Base-by-base conservation (phyloP, 345 rosid genomes). In the Mercurialis annua region DNA sequence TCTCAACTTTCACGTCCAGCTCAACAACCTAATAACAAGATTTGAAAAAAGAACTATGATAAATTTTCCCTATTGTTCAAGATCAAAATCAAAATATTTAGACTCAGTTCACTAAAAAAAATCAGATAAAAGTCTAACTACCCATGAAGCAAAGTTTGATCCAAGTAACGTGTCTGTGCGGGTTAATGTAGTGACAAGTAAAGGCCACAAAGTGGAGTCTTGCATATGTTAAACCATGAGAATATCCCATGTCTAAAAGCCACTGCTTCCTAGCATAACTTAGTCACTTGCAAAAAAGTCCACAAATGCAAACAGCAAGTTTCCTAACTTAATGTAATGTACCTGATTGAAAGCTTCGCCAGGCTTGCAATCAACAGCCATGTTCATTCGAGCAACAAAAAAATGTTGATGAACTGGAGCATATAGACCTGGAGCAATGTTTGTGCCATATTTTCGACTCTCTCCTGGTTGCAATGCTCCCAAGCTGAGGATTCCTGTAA, bases 401-500 rank as follows among this genome's bases (percentile, higher is more conserved):
- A 92, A 89, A 69, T 92, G 98, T 64, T 92, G 98, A 77, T 92
- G 98, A 52, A 92, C 92, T 23, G 98, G 96, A 59, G 94, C 98
- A 79, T 92, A 89, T 44, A 92, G 68, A 34, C 92, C 90, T 15
- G 98, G 98, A 40, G 98, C 98, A 51, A 92, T 92, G 68, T 82
- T 86, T 71, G 94, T 92, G 48, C 98, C 96, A 61, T 92, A 92
- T 73, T 87, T 92, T 75, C 96, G 82, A 26, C 73, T 77, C 80
- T 92, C 96, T 73, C 96, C 98, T 70, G 89, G 98, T 68, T 83
- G 92, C 77, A 92, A 63, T 33, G 98, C 92, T 72, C 98, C 98
- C 73, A 92, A 81, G 83, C 96, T 92, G 59, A 92, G 96, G 65
- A 92, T 84, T 52, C 98, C 92, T 6, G 98, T 92, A 49, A 89